Evolutionary conservation across 176 grass and related monocot genomes (phyloP).

Genomic region (Alloteropsis semialata): DNA sequence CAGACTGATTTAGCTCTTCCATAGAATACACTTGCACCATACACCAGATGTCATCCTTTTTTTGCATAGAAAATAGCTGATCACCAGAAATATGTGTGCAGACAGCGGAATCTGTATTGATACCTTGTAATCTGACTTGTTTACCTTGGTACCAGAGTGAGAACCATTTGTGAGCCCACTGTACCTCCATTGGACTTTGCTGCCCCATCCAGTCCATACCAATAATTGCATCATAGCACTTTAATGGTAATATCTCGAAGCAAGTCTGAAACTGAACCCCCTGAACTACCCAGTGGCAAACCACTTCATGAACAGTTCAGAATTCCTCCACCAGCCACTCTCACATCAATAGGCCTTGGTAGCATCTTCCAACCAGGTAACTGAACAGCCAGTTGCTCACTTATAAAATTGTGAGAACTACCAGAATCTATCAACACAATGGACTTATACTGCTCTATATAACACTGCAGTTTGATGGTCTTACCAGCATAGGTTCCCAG

Average conservation of each 20-base stretch:
- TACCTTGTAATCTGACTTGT: background rate
- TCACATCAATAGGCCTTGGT: fast-evolving
- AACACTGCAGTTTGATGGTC: background rate
- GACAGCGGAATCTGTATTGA: too few relatives aligned
- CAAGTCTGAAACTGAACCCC: background rate
- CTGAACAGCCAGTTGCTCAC: background rate
- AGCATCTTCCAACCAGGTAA: background rate
- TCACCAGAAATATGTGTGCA: too few relatives aligned
- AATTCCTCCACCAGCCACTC: background rate
- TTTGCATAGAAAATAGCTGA: too few relatives aligned
- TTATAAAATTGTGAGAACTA: background rate
- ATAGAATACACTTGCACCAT: background rate
- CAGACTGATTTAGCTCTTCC: too few relatives aligned
- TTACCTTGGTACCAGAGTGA: background rate
- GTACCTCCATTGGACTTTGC: background rate
- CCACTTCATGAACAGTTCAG: background rate
- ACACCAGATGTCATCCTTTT: background rate
- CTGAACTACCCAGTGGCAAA: background rate
- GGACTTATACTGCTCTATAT: fast-evolving
- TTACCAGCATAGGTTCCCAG: background rate
- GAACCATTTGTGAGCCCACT: too few relatives aligned
- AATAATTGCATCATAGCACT: background rate
- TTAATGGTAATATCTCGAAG: background rate
- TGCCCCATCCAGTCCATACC: background rate
- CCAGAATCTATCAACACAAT: background rate